These are phyloP conservation scores for Dissophora globulifera DNA, from an alignment of 192 early-diverging fungal genomes.

Conservation along the genomic window DNA sequence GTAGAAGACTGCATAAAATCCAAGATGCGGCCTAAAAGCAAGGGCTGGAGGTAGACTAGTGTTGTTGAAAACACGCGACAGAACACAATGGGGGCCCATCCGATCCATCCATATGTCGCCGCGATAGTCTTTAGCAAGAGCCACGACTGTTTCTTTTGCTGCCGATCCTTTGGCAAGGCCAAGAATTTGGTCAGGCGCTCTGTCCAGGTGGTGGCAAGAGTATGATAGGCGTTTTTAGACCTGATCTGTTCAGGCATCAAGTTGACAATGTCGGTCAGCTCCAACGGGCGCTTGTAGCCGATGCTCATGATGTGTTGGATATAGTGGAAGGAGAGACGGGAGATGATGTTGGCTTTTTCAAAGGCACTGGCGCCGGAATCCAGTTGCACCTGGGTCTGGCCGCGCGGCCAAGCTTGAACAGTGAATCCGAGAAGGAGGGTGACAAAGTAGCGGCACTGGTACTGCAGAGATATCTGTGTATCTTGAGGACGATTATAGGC, in stretches of 20 bases:
- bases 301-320: slow-evolving; percentile 35
- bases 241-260: slow-evolving; percentile 35
- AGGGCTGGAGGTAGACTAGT: slow-evolving; percentile 26
- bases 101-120: slow-evolving; percentile 10
- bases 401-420: slow-evolving; percentile 36
- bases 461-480: background rate
- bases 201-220: slow-evolving; percentile 12
- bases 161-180: background rate
- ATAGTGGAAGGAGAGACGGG: slow-evolving; percentile 36
- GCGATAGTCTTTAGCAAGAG: slow-evolving; percentile 22
- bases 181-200: background rate
- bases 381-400: slow-evolving; percentile 20
- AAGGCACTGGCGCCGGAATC: slow-evolving; percentile 17
- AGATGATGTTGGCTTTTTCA: slow-evolving; percentile 44
- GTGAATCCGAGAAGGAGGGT: slow-evolving; percentile 4
- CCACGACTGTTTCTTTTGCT: slow-evolving; percentile 14
- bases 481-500: background rate
- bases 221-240: slow-evolving; percentile 19
- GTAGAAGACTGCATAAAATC: slow-evolving; percentile 25
- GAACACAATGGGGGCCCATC: slow-evolving; percentile 29
- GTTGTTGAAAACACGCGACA: slow-evolving; percentile 19
- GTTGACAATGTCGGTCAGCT: slow-evolving; percentile 7
- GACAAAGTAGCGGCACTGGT: background rate
- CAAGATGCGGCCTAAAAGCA: slow-evolving; percentile 26
- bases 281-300: slow-evolving; percentile 25